Base-by-base conservation (phyloP, 2,329 filamentous ascomycete species). In the Trichoderma sp. region DNA sequence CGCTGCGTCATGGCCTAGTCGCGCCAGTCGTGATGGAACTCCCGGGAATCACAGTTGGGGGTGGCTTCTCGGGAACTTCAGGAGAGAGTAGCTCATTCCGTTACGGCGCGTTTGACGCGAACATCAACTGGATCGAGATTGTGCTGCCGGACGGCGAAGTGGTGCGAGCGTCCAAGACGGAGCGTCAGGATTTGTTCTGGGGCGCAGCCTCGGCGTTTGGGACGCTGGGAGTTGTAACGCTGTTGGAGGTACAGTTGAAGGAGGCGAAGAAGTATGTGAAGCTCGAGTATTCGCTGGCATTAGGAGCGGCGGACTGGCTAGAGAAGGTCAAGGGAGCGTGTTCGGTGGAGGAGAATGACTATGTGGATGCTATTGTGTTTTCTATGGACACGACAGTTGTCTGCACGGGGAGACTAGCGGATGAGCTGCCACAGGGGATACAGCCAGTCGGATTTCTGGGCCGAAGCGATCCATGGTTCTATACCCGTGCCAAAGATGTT, bases 21-120 rank as follows among this genome's bases (percentile, higher is more conserved):
- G 90, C 91, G 0, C 87, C 88, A 0, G 89, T 93, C 0, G 90
- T 92, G 6, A 91, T 91, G 87, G 90, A 92, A 77, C 92, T 92
- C 71, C 90, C 89, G 2, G 90, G 89, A n/a, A 93, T 92, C 77
- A 93, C 91, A 2, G 88, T 87, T 6, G 91, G 90, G 28, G 91
- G 91, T 43, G 90, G 88, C 3, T 92, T 91, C 79, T 87, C 89
- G 58, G 90, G 90, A 2, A 91, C 88, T 0, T 88, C 89, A 8
- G 91, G 90, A 12, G 91, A 92, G 79, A 92, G 89, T 80, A 91
- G 88, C 76, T 90, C 88, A 11, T 92, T 91, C 79, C 88, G 87
- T 64, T 84, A 91, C 76, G 90, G 91, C 3, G 88, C 89, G 72
- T 92, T 92, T 75, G 89, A 92, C 77, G 82, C 84, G 3, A 91